Percentiles rank a stretch among this genome's conserved stretches.
Evolutionary conservation across 495 filamentous ascomycete genomes (phyloP).

Genomic region (Aspergillus coremiiformis): DNA sequence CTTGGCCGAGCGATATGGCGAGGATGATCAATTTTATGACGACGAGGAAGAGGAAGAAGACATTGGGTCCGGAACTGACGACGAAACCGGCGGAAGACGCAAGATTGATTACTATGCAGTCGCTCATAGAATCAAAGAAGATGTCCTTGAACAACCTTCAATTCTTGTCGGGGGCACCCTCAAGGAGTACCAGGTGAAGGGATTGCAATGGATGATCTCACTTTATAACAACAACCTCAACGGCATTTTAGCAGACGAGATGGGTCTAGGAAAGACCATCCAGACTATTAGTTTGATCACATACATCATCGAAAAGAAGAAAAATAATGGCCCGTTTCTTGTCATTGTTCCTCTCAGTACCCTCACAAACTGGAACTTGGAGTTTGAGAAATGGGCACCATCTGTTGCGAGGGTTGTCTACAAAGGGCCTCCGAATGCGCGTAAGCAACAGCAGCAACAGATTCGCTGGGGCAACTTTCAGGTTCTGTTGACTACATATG

Average conservation of each 20-base stretch:
- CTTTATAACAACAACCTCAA: conserved; percentile 99
- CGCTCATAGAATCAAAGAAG: conserved; percentile 90
- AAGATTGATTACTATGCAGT: conserved; percentile 98
- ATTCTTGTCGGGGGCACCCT: conserved; percentile 86
- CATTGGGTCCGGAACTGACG: conserved; percentile 59
- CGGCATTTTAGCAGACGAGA: conserved; percentile 96
- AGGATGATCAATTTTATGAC: conserved; percentile 49
- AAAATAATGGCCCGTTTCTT: conserved; percentile 86
- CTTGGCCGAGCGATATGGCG: conserved; percentile 68
- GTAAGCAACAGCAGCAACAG: conserved; percentile 87
- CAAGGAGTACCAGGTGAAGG: conserved; percentile 97
- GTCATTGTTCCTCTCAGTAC: conserved; percentile 96
- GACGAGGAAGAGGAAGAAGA: conserved; percentile 64
- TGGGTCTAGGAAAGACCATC: conserved; percentile 99
- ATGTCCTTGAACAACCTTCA: conserved; percentile 68
- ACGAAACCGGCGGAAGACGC: conserved; percentile 54
- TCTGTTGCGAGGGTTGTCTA: conserved; percentile 81
- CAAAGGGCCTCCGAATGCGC: conserved; percentile 83
- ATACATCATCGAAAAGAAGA: conserved; percentile 91
- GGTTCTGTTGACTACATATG: conserved; percentile 92
- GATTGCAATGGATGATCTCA: conserved; percentile 98
- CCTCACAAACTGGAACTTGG: conserved; percentile 95
- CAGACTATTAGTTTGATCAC: conserved; percentile 98
- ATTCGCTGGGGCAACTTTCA: conserved; percentile 95
- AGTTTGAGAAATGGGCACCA: conserved; percentile 99